Evolutionary conservation across 805 yeast species (phyloP).

Genomic region (Dipodascus albidus): DNA sequence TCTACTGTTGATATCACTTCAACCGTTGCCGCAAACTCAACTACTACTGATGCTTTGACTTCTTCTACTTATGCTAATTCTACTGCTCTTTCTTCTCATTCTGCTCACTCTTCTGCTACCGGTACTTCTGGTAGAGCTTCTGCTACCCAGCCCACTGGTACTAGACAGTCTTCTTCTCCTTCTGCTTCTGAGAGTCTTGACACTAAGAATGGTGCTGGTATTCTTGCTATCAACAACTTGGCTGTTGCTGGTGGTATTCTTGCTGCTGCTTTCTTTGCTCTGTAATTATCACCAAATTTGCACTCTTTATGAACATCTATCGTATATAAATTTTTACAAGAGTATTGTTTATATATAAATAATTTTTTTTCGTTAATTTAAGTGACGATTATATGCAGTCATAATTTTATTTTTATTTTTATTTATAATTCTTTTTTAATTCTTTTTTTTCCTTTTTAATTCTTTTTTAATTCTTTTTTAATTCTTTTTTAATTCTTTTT

Average conservation of each 20-base stretch:
- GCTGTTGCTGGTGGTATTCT: constrained; percentile 11
- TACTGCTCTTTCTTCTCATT: constrained; percentile 18
- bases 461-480: background rate
- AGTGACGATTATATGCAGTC: background rate
- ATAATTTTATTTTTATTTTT: no score
- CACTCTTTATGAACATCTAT: background rate
- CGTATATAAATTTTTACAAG: no score
- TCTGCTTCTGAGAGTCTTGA: constrained; percentile 7
- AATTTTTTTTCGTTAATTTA: background rate
- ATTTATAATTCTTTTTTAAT: no score
- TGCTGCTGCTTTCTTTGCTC: constrained; percentile 9
- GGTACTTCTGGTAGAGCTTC: constrained; percentile 3
- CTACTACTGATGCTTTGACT: constrained; percentile 5
- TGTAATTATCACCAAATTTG: background rate
- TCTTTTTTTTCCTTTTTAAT: no score
- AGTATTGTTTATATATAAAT: no score
- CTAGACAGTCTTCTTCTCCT: constrained; percentile 20
- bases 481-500: background rate
- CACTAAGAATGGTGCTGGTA: background rate
- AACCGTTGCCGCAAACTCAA: background rate
- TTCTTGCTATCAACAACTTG: constrained; percentile 5
- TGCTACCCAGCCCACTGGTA: constrained; percentile 1
- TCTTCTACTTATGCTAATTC: constrained; percentile 3
- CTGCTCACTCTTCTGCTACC: constrained; percentile 7
- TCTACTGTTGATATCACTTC: background rate